Percentiles rank a stretch among this genome's conserved stretches.
Evolutionary conservation across 805 yeast species (phyloP).

Genomic region (Wickerhamiella azyma): DNA sequence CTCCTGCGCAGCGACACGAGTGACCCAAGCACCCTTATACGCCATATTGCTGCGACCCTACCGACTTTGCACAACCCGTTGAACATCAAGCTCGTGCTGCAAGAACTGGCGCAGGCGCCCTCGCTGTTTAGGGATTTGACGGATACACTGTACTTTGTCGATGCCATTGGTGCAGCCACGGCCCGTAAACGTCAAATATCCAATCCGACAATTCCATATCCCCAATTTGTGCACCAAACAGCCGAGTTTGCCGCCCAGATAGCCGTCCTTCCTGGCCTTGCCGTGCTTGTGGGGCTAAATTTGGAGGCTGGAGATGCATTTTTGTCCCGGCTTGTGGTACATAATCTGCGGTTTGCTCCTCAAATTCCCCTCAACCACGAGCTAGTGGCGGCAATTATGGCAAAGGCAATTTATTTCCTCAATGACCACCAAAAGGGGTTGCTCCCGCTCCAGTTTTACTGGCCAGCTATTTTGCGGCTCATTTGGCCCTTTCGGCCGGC

Average conservation of each 20-base stretch:
- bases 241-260: not conserved
- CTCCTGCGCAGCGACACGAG: not conserved
- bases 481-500: constrained; percentile 6
- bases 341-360: not conserved
- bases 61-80: constrained; percentile 16
- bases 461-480: not conserved
- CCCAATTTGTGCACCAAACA: constrained; percentile 9
- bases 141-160: constrained; percentile 8
- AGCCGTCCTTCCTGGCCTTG: not conserved
- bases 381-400: constrained; percentile 11
- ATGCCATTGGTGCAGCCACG: constrained; percentile 15
- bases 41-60: constrained; percentile 11
- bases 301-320: not conserved
- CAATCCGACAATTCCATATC: constrained; percentile 14
- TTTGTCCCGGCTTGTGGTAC: not conserved
- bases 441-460: constrained; percentile 8
- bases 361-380: not conserved
- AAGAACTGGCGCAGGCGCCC: constrained; percentile 12
- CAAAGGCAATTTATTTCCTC: constrained; percentile 14
- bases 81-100: constrained; percentile 13
- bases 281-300: not conserved
- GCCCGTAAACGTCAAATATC: constrained; percentile 14
- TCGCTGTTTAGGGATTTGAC: not conserved
- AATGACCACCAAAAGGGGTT: not conserved
- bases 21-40: not conserved